Evolutionary conservation across 768 basidiomycete species (phyloP), one percentile per base, ranked within the genome.

Genomic region (Kwoniella sp.): DNA sequence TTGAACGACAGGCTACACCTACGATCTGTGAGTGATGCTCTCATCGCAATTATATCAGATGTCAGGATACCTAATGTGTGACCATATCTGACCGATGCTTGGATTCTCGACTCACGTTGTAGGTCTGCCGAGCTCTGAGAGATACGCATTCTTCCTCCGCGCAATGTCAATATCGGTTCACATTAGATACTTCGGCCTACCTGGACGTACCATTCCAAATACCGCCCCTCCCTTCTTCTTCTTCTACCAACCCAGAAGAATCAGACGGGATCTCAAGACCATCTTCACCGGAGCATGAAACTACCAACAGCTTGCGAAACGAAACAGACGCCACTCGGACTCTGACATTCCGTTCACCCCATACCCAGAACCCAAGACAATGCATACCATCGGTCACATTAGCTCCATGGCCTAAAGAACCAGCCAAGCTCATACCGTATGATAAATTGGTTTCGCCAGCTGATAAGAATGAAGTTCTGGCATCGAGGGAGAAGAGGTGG

Each of bases 401-500:
- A 3, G 57, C 52, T 29, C 50, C 49, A 26, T 51, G 61, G 58
- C 58, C 57, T 26, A 47, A 50, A 58, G 37, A 56, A 50, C 60
- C 48, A 22, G 53, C 53, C 40, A 46, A 48, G 30, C 9, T 15
- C 27, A 19, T 54, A 25, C 33, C 62, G 33, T 21, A 51, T 13
- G 46, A 54, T 27, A 51, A 54, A 15, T 27, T 57, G 27, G 36
- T 64, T 27, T 69, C 68, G 15, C 21, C 66, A 13, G 33, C 60
- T 25, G 74, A 76, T 58, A 70, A 69, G 63, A 58, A 60, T 26
- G 44, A 47, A 12, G 9, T 63, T 19, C 50, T 77, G 15, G 36
- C n/a, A 13, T 65, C 65, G 13, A 27, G 69, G 37, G 70, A 77
- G 50, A 68, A 57, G 22, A 12, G 72, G 29, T 77, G 75, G 75